Evolutionary conservation across 257 asterid genomes (phyloP), one percentile per base, ranked within the genome.

Genomic region (Craterostigma plantagineum): DNA sequence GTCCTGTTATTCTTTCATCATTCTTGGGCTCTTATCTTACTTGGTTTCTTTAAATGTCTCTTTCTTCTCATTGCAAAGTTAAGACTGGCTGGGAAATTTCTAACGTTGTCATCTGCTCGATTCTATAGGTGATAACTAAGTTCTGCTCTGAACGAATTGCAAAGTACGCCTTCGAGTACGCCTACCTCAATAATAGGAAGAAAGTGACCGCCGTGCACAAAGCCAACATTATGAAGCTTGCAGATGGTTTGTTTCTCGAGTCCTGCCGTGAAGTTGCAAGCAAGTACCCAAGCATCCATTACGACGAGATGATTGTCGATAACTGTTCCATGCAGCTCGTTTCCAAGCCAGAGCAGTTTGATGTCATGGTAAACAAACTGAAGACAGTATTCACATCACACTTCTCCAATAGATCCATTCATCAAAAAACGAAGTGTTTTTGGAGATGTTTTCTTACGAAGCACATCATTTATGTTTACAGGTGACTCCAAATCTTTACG

Each of bases 321-420:
- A 90, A 90, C 55, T 90, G 99, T 62, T 90, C 95, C 63, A 90
- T 90, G 95, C 99, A 90, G 66, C 99, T 90, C 60, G 99, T 90
- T 50, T 83, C 95, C 48, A 90, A 77, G 70, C 99, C 99, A n/a
- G 92, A 84, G 64, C 96, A 83, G 55, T 90, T 90, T 69, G 95
- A 90, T 69, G 98, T 90, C 33, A 83, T 83, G 98, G 98, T 90
- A 73, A n/a, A 23, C 30, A 23, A 23, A 23, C 30, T 6, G 30
- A 23, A 23, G 30, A 23, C 6, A 23, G 30, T 23, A 23, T 23
- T 23, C 6, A 2, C 30, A 23, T 23, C 30, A 23, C 30, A 23
- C 30, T 23, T 23, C 30, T 23, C 4, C 6, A 23, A 6, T 23
- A 23, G 30, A 23, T 2, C 30, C 30, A 23, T 23, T 23, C 30